Evolutionary conservation across 2,329 filamentous ascomycete genomes (phyloP).

Genomic region (Coniella vitis): DNA sequence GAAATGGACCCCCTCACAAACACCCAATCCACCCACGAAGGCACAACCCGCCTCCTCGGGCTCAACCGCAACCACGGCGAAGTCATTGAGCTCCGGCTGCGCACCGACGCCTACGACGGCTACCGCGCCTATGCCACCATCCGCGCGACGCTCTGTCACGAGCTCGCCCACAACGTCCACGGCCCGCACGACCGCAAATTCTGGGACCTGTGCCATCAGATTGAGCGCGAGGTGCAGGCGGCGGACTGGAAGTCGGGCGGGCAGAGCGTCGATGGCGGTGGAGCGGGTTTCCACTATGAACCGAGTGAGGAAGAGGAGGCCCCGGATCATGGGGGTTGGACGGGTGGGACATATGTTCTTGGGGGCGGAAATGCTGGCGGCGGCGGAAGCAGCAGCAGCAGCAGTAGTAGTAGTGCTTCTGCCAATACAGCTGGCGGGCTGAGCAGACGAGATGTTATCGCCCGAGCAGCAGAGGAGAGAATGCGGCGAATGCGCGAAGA

Average conservation of each 20-base stretch:
- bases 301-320: constrained; percentile 46
- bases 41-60: constrained; percentile 69
- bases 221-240: constrained; percentile 77
- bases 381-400: constrained; percentile 33
- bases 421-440: constrained; percentile 35
- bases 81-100: constrained; percentile 79
- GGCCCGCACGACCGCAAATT: constrained; percentile 79
- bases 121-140: constrained; percentile 92
- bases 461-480: constrained; percentile 65
- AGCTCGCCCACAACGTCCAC: constrained; percentile 88
- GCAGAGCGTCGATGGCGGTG: constrained; percentile 56
- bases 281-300: constrained; percentile 55
- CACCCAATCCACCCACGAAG: constrained; percentile 64
- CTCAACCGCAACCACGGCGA: constrained; percentile 83
- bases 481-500: constrained; percentile 36
- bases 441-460: constrained; percentile 67
- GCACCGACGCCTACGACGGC: constrained; percentile 92
- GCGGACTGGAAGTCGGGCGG: constrained; percentile 75
- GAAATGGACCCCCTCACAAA: constrained; percentile 91
- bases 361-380: constrained; percentile 50
- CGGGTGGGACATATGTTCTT: constrained; percentile 70
- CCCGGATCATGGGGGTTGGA: constrained; percentile 70
- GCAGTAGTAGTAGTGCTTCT: constrained; percentile 21
- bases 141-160: constrained; percentile 86
- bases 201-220: constrained; percentile 81